phyloP scores from a whole-genome alignment of 1,284 basidiomycete genomes.

The Cryptococcus neoformans region DNA sequence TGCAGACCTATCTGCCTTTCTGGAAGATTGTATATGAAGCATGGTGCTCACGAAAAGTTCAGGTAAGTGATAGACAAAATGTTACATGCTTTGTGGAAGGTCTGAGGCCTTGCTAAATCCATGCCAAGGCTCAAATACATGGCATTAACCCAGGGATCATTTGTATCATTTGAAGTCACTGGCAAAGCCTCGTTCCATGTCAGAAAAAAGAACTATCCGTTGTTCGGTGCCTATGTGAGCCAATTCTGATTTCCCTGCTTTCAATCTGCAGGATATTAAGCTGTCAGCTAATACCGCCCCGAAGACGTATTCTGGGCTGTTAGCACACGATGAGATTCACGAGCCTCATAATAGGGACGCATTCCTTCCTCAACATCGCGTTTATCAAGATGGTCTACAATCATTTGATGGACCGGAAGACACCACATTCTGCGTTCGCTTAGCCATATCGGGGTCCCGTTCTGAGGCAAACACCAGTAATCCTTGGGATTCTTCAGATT shows the following conservation, averaged over 20 bases:
- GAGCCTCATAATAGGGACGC: constrained; percentile 19
- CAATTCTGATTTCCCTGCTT: not conserved
- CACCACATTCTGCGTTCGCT: constrained; percentile 41
- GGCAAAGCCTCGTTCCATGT: constrained; percentile 23
- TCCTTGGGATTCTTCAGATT: constrained; percentile 32
- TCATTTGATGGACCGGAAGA: constrained; percentile 43
- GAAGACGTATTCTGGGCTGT: constrained; percentile 43
- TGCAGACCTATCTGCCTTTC: constrained; percentile 38
- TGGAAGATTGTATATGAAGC: constrained; percentile 40
- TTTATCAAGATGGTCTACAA: constrained; percentile 47
- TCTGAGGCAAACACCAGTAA: constrained; percentile 24
- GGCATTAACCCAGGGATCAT: constrained; percentile 34
- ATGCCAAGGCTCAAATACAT: constrained; percentile 28
- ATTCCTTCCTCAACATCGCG: constrained; percentile 25
- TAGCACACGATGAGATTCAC: constrained; percentile 41
- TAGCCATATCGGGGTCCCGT: constrained; percentile 16
- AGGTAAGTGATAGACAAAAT: constrained; percentile 24
- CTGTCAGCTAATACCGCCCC: not conserved
- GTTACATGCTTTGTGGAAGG: not conserved
- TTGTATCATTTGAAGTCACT: constrained; percentile 39
- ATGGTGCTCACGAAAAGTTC: constrained; percentile 35
- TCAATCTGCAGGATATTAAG: too few species aligned
- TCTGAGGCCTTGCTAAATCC: not conserved
- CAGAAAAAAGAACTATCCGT: constrained; percentile 32
- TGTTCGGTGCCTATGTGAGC: constrained; percentile 46